Evolutionary conservation across 176 grass and related monocot species (phyloP).

Genomic region (Avena atlantica): DNA sequence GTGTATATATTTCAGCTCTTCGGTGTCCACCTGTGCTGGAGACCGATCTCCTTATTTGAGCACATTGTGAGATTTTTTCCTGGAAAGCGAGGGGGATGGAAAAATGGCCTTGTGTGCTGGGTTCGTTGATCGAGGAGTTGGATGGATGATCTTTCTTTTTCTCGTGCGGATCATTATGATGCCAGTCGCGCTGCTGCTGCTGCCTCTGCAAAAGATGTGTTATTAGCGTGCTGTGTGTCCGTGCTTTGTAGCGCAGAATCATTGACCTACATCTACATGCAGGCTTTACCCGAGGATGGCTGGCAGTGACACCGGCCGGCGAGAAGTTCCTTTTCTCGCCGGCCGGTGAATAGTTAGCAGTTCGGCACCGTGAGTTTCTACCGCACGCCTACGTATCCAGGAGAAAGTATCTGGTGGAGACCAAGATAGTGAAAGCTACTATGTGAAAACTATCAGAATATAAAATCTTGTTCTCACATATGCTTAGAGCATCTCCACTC

Average conservation of each 20-base stretch:
- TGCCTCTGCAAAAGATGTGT: conserved; percentile 41
- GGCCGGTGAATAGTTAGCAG: background rate
- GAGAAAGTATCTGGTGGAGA: too few species aligned
- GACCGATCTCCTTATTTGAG: conserved; percentile 1
- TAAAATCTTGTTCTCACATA: too few species aligned
- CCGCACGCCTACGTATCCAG: too few species aligned
- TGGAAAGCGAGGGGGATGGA: conserved; percentile 27
- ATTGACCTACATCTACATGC: conserved; percentile 26
- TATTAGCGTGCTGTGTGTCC: conserved; percentile 40
- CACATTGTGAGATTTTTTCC: conserved; percentile 26
- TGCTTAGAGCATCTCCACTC: too few species aligned
- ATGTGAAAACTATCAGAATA: too few species aligned
- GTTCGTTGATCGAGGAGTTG: conserved; percentile 40
- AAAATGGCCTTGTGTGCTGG: background rate
- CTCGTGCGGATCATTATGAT: conserved; percentile 41
- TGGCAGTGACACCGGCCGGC: background rate
- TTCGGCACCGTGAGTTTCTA: too few species aligned
- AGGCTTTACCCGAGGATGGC: conserved; percentile 40
- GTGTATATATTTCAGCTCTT: background rate
- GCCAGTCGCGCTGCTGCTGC: conserved; percentile 3
- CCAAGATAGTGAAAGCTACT: too few species aligned
- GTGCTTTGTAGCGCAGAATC: conserved; percentile 53
- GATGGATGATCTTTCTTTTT: conserved; percentile 37
- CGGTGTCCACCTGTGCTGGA: background rate
- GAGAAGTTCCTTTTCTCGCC: conserved; percentile 24